Evolutionary conservation across 345 rosid genomes (phyloP).

Genomic region (Excoecaria cochinchinensis): DNA sequence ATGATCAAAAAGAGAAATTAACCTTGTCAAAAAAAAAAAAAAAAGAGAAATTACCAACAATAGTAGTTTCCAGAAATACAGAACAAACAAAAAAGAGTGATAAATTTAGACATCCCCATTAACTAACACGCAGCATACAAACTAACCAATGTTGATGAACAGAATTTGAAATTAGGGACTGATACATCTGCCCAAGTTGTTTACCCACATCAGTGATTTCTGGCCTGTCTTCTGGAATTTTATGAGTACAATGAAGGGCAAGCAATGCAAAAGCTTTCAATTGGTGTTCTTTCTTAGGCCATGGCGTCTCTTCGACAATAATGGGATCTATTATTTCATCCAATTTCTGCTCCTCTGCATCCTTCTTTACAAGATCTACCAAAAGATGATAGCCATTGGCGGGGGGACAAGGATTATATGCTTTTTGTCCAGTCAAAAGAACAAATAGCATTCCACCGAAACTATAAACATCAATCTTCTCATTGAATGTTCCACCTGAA

Average conservation of each 20-base stretch:
- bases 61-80: no score
- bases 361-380: no score
- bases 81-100: no score
- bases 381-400: background rate
- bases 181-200: background rate
- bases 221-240: background rate
- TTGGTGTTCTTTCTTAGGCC: slow-evolving; percentile 18
- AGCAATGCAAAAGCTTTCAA: slow-evolving; percentile 2
- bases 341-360: background rate
- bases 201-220: background rate
- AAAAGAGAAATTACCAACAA: no score
- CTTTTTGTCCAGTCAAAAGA: slow-evolving; percentile 4
- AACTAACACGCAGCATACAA: no score
- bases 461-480: background rate
- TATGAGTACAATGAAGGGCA: slow-evolving; percentile 12
- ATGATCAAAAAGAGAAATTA: no score
- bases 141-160: no score
- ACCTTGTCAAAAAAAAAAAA: no score
- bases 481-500: background rate
- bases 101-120: no score
- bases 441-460: background rate
- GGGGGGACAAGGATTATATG: background rate
- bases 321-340: slow-evolving; percentile 15
- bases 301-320: slow-evolving; percentile 2
- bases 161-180: background rate